Evolutionary conservation across 192 early-diverging fungal species (phyloP).

Genomic region (Phycomyces blakesleeanus): DNA sequence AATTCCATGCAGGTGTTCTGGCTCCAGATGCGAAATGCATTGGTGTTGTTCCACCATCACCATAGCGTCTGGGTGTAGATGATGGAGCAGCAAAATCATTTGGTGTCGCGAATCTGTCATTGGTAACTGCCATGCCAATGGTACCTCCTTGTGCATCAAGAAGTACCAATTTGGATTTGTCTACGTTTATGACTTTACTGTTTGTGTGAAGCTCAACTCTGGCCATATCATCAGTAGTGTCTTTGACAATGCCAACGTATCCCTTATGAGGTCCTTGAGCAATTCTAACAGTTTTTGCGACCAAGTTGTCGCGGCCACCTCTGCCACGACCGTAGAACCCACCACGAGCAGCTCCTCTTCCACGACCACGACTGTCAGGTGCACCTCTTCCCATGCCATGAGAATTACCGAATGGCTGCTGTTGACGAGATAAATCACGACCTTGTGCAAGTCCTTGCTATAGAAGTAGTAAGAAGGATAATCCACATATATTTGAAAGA

Average conservation of each 20-base stretch:
- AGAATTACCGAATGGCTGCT: conserved; percentile 6
- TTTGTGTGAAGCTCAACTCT: conserved; percentile 94
- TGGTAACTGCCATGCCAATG: conserved; percentile 40
- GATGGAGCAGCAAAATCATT: conserved; percentile 30
- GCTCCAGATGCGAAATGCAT: conserved; percentile 31
- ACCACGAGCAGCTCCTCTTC: conserved; percentile 46
- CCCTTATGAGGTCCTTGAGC: conserved; percentile 90
- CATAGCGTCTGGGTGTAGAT: conserved; percentile 32
- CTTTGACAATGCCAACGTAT: conserved; percentile 96
- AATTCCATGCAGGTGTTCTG: conserved; percentile 51
- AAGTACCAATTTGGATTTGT: conserved; percentile 69
- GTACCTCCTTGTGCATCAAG: conserved; percentile 53
- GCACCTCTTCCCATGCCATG: conserved; percentile 26
- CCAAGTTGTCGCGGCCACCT: conserved; percentile 49
- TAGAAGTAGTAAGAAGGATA: too few species aligned
- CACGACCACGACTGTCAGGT: conserved; percentile 38
- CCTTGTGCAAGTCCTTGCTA: not conserved
- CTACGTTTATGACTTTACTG: conserved; percentile 74
- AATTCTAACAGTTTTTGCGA: conserved; percentile 81
- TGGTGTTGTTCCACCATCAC: conserved; percentile 46
- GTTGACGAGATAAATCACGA: not conserved
- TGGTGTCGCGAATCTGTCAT: conserved; percentile 22
- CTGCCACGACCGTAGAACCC: conserved; percentile 51
- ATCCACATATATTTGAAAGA: too few species aligned
- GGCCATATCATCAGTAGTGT: conserved; percentile 62